Evolutionary conservation across 768 basidiomycete species (phyloP).

Genomic region (Austroboletus festivus): DNA sequence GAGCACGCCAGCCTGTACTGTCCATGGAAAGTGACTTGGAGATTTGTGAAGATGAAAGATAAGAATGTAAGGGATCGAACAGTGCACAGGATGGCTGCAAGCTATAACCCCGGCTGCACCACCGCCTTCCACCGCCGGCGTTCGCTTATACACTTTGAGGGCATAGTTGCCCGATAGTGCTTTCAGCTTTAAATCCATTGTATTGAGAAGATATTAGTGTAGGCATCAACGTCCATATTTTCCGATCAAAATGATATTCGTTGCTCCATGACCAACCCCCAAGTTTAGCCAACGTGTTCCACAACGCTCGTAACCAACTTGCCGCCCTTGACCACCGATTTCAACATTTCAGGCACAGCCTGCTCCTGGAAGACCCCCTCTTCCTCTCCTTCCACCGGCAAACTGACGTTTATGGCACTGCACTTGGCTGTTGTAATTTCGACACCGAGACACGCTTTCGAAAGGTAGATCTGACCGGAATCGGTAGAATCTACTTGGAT

Average conservation of each 20-base stretch:
- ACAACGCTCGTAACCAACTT: conserved; percentile 87
- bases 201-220: too few relatives aligned
- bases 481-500: conserved; percentile 94
- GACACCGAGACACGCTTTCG: conserved; percentile 69
- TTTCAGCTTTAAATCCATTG: too few relatives aligned
- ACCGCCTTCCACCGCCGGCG: too few relatives aligned
- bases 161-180: neutral
- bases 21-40: conserved; percentile 48
- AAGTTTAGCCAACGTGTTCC: conserved; percentile 67
- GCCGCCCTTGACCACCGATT: conserved; percentile 73
- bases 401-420: conserved; percentile 84
- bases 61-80: neutral
- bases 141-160: too few relatives aligned
- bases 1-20: conserved; percentile 73
- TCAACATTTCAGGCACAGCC: conserved; percentile 94
- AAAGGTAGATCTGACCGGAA: conserved; percentile 92
- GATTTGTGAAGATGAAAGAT: neutral
- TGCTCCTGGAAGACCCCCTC: conserved; percentile 90
- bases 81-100: neutral
- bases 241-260: neutral
- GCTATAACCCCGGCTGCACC: too few relatives aligned
- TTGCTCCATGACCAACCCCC: neutral
- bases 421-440: conserved; percentile 96
- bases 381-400: conserved; percentile 85
- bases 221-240: neutral